Base-by-base conservation (phyloP, 2,329 filamentous ascomycete species). In the Decorospora gaudefroyi region DNA sequence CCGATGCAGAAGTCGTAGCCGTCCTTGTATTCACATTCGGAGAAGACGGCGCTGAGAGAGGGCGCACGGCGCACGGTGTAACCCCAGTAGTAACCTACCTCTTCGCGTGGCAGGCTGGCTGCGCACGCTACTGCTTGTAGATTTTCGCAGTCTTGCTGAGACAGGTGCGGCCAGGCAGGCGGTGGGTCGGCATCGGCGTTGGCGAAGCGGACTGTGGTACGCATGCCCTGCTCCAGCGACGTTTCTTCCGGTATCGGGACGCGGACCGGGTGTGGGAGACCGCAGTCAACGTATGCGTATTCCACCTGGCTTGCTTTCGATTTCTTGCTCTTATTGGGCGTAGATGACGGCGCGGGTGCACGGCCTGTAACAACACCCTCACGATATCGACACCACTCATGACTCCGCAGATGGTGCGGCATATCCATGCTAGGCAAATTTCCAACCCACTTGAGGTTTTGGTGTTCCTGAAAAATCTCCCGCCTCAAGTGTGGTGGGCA, bases 71-170 rank as follows among this genome's bases (percentile, higher is more conserved):
- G 81, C 3, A 90, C 82, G 6, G 75, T 78, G 68, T 87, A 95
- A 31, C 90, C 90, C 89, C 90, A 95, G 72, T 91, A 95, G 70
- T 90, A 93, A 0, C 90, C 90, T 1, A 76, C 81, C 52, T 90
- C 83, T 38, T 86, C 85, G 44, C 89, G 80, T 1, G 90, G 90
- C 3, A 78, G 73, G 17, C 80, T 75, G 0, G 88, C 87, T 23
- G 84, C 77, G 2, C 92, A 84, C 11, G 85, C 80, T 40, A 84
- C 78, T 1, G 81, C 83, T 2, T 61, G 55, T 3, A 74, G 44
- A 6, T 33, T 47, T 1, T 61, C 55, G 13, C 61, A 61, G 9
- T 64, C 51, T 6, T 51, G 26, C 28, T 55, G 46, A 3, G 51
- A 53, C 18, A 59, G 53, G 15, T 53, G 32, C 1, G 69, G 68